Conservation (phyloP, 257 asterid species). For the Solanum chilense region DNA sequence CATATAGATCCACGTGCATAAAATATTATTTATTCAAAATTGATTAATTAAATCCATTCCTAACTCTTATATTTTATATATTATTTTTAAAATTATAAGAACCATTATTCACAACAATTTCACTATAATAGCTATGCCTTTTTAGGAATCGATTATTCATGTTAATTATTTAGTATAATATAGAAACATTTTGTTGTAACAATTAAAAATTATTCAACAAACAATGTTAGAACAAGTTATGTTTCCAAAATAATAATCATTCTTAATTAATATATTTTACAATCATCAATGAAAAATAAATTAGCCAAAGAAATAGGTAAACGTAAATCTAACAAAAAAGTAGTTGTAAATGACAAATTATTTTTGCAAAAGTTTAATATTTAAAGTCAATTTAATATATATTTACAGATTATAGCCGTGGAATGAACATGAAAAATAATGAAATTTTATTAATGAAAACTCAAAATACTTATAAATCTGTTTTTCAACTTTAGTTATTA, state of each 20-base stretch:
- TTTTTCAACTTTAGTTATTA: neutral
- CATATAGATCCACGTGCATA: neutral
- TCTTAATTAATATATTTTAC: neutral
- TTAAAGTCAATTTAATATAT: no score
- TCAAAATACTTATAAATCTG: neutral
- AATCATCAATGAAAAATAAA: neutral
- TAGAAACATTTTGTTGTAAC: no score
- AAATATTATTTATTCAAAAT: neutral
- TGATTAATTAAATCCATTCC: neutral
- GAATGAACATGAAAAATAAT: neutral
- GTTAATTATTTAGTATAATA: neutral
- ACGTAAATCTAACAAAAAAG: neutral
- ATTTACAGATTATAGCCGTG: neutral
- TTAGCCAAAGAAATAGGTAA: no score
- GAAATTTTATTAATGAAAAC: neutral
- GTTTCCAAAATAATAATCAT: no score
- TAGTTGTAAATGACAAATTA: neutral
- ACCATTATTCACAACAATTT: neutral
- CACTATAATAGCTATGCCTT: neutral
- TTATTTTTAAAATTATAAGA: neutral
- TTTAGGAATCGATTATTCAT: neutral
- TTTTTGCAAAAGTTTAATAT: neutral
- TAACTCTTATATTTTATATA: neutral
- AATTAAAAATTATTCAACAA: no score
- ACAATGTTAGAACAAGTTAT: no score